Base-by-base conservation (phyloP, 306 rosid species). In the Rubus idaeus region DNA sequence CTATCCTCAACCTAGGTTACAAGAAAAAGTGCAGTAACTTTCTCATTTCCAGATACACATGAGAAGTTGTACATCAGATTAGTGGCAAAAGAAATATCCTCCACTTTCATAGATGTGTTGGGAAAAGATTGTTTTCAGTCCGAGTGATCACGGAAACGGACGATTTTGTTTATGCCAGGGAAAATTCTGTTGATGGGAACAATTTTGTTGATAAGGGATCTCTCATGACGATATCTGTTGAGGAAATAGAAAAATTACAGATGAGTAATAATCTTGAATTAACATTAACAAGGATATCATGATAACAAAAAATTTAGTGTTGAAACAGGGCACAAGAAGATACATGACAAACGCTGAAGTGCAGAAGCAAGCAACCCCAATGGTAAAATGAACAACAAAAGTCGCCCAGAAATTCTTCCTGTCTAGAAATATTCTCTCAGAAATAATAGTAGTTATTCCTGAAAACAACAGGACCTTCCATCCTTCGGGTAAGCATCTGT, bases 401-500 rank as follows among this genome's bases (percentile, higher is more conserved):
- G 93, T 84, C 1, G 83, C 82, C 97, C 88, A 87, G 88, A 92
- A 95, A 37, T 89, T 89, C 78, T 90, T 77, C 42, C 76, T 84
- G 83, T 89, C 91, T 83, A 92, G 71, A 85, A 95, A 88, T 66
- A 90, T 30, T 77, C 85, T 90, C 91, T 95, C 99, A 1, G 97
- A 90, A 82, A 89, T 79, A 41, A 82, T 81, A 20, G 97, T 92
- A 78, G 78, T 79, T 75, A 90, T 52, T 10, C 93, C 89, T 30
- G 97, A 90, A 83, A 89, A 80, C 78, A 92, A 75, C 63, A 92
- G 63, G 77, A 80, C 73, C 71, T 61, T 80, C 96, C 96, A 90
- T 79, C 99, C 99, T 2, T 91, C 87, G 71, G 99, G 99, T 87
- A 92, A 71, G 86, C 99, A 95, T 77, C 84, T 70, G 72, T 37